Conservation (phyloP, 2,329 filamentous ascomycete genomes). For the Zasmidium cellare region DNA sequence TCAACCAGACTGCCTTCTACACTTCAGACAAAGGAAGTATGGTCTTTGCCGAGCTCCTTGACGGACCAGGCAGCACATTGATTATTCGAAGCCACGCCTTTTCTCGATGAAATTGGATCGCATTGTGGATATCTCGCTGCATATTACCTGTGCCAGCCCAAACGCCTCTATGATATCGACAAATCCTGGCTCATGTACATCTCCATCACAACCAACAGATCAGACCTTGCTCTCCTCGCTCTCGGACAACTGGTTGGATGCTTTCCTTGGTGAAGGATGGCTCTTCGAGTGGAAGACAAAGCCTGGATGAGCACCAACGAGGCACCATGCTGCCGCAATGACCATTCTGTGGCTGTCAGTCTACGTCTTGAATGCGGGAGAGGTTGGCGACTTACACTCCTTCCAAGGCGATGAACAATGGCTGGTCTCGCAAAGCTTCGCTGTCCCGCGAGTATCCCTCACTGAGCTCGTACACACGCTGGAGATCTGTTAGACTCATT, state of each 20-base stretch:
- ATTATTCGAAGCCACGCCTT: neutral
- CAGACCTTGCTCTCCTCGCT: neutral
- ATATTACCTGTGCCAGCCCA: neutral
- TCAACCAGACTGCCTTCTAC: conserved; percentile 4
- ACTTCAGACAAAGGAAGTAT: neutral
- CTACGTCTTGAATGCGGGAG: too few relatives aligned
- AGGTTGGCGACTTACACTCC: neutral
- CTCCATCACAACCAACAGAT: neutral
- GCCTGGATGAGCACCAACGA: neutral
- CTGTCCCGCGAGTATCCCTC: conserved; percentile 2
- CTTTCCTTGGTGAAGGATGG: neutral
- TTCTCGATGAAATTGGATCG: neutral
- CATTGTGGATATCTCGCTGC: neutral
- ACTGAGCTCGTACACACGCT: conserved; percentile 2
- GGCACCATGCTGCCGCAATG: neutral
- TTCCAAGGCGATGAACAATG: neutral
- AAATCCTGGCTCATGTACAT: too few relatives aligned
- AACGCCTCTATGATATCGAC: too few relatives aligned
- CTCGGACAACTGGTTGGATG: neutral
- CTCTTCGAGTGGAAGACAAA: neutral
- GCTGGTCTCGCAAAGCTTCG: conserved; percentile 1
- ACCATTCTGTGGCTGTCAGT: neutral
- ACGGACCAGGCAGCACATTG: neutral
- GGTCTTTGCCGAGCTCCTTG: neutral
- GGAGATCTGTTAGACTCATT: neutral